Conservation (phyloP, 371 early-diverging fungal genomes). For the Zychaea mexicana region DNA sequence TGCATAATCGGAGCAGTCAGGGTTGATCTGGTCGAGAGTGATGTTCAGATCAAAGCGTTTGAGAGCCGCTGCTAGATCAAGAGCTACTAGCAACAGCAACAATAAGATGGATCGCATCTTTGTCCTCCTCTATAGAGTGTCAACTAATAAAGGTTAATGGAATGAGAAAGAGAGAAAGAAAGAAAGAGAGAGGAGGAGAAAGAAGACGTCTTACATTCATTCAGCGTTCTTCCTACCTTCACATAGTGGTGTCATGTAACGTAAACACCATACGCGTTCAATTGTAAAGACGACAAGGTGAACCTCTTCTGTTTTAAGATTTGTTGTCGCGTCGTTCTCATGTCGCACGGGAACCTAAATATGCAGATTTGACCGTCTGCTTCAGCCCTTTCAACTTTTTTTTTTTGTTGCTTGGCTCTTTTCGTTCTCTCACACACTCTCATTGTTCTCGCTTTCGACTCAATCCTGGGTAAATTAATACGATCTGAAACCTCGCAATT, state of each 20-base stretch:
- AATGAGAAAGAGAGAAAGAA: background rate
- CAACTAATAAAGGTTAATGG: too few species aligned
- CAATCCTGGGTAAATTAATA: too few species aligned
- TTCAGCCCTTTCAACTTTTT: too few species aligned
- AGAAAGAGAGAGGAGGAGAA: background rate
- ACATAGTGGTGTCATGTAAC: background rate
- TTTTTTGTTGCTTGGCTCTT: background rate
- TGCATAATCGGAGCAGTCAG: constrained; percentile 38
- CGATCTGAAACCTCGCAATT: too few species aligned
- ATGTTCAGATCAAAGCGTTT: constrained; percentile 37
- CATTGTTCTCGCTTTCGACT: too few species aligned
- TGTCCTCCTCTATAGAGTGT: background rate
- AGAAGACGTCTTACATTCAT: background rate
- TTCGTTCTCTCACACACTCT: too few species aligned
- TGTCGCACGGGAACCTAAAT: background rate
- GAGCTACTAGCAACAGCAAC: background rate
- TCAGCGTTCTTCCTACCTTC: background rate
- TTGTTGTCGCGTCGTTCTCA: background rate
- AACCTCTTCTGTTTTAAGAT: background rate
- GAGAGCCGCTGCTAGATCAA: background rate
- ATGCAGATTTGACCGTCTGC: background rate
- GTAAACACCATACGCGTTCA: background rate
- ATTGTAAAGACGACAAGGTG: constrained; percentile 16
- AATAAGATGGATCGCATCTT: background rate
- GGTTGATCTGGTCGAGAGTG: constrained; percentile 24